Percentiles rank a stretch among this genome's conserved stretches.
These are phyloP conservation scores for Lecanicillium sp. DNA, from an alignment of 2,329 filamentous ascomycete species.

Conservation along the genomic window DNA sequence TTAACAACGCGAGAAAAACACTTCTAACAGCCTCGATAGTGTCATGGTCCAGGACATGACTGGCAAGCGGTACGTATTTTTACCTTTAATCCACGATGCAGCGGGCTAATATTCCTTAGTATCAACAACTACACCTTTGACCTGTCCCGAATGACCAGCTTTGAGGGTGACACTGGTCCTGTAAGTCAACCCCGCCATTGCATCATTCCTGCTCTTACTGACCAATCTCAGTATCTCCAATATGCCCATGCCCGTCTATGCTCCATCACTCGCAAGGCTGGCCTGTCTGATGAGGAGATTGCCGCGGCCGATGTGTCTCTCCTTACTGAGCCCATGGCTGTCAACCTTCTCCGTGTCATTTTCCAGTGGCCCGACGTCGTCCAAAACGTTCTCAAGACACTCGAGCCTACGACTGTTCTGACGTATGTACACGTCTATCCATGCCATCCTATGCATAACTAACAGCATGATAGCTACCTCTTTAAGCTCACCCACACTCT, in stretches of 20 bases:
- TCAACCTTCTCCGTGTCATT: slow-evolving; percentile 68
- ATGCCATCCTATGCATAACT: background rate
- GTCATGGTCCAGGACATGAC: slow-evolving; percentile 99
- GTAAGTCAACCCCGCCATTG: background rate
- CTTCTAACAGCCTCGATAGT: slow-evolving; percentile 44
- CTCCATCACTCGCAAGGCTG: slow-evolving; percentile 53
- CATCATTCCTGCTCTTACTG: background rate
- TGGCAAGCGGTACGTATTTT: slow-evolving; percentile 54
- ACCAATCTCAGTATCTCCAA: slow-evolving; percentile 53
- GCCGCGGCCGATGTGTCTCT: slow-evolving; percentile 57
- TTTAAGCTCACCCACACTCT: slow-evolving; percentile 82
- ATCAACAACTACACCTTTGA: slow-evolving; percentile 67
- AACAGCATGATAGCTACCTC: slow-evolving; percentile 48
- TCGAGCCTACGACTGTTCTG: slow-evolving; percentile 57
- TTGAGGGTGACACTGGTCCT: slow-evolving; percentile 78
- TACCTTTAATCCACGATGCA: no score
- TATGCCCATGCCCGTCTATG: slow-evolving; percentile 70
- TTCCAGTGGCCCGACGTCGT: slow-evolving; percentile 81
- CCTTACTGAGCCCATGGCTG: slow-evolving; percentile 63
- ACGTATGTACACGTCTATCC: slow-evolving; percentile 16
- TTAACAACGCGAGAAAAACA: no score
- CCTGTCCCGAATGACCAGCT: slow-evolving; percentile 74
- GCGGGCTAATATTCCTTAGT: slow-evolving; percentile 1
- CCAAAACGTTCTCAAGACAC: slow-evolving; percentile 74
- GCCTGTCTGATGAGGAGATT: slow-evolving; percentile 49